These are phyloP conservation scores for Phytopythium helicoides DNA, from an alignment of 352 stramenopile genomes.

Conservation along the genomic window DNA sequence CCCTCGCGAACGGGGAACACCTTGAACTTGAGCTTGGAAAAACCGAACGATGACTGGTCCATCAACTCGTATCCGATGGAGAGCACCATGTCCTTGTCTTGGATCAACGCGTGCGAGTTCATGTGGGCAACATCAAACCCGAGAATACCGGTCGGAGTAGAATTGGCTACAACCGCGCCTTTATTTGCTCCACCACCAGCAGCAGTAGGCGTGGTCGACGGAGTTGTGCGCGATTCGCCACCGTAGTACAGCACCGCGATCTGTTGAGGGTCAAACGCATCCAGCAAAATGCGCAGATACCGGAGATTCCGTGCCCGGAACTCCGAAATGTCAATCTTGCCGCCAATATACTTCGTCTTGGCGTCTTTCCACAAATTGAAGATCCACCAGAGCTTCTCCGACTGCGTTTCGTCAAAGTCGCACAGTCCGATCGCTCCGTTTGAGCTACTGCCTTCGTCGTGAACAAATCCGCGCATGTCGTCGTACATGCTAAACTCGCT, in stretches of 20 bases:
- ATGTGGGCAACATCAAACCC: slow-evolving; percentile 80
- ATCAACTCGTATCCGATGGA: slow-evolving; percentile 54
- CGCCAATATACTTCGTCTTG: slow-evolving; percentile 65
- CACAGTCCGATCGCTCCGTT: slow-evolving; percentile 61
- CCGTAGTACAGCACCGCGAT: slow-evolving; percentile 69
- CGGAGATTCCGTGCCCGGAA: slow-evolving; percentile 72
- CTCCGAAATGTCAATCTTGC: slow-evolving; percentile 65
- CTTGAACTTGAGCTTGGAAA: slow-evolving; percentile 57
- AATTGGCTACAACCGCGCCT: slow-evolving; percentile 2
- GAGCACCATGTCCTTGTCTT: slow-evolving; percentile 64
- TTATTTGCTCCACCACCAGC: slow-evolving; percentile 15
- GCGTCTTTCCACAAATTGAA: slow-evolving; percentile 71
- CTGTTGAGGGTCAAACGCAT: slow-evolving; percentile 78
- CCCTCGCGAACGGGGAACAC: slow-evolving; percentile 53
- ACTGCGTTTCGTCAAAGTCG: slow-evolving; percentile 83
- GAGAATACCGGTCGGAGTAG: slow-evolving; percentile 41
- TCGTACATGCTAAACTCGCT: slow-evolving; percentile 24
- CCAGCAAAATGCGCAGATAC: slow-evolving; percentile 60
- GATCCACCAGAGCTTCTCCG: slow-evolving; percentile 79
- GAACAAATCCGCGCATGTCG: slow-evolving; percentile 24
- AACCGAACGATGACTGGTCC: slow-evolving; percentile 27
- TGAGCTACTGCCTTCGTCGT: slow-evolving; percentile 47
- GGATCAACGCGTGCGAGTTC: slow-evolving; percentile 70
- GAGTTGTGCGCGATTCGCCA: slow-evolving; percentile 8
- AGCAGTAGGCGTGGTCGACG: slow-evolving; percentile 15